Evolutionary conservation across 2,329 filamentous ascomycete genomes (phyloP).

Genomic region (Thielaviopsis cerberus): DNA sequence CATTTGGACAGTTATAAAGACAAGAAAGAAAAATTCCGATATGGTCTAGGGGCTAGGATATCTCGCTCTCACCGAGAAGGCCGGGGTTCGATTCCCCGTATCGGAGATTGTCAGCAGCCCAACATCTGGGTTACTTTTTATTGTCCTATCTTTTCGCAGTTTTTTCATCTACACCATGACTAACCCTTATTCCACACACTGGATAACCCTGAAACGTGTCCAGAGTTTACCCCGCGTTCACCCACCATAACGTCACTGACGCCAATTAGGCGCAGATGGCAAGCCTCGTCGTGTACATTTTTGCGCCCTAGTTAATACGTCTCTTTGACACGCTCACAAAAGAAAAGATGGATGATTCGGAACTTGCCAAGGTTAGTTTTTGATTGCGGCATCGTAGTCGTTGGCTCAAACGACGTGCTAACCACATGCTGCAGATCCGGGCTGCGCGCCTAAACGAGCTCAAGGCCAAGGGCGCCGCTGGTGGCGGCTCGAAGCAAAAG

Average conservation of each 20-base stretch:
- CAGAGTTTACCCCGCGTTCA: conserved; percentile 5
- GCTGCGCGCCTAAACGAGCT: conserved; percentile 86
- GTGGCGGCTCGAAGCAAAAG: conserved; percentile 33
- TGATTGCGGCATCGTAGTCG: neutral
- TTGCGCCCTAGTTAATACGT: neutral
- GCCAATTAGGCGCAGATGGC: neutral
- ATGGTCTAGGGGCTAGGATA: conserved; percentile 12
- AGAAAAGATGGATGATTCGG: conserved; percentile 25
- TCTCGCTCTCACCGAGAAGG: conserved; percentile 13
- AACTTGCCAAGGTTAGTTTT: conserved; percentile 23
- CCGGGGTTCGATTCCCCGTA: conserved; percentile 15
- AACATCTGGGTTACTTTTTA: too few species aligned
- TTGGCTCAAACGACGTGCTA: neutral
- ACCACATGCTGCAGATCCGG: conserved; percentile 45
- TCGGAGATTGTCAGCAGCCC: too few species aligned
- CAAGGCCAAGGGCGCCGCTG: conserved; percentile 47
- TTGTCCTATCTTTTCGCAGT: too few species aligned
- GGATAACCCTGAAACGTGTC: neutral
- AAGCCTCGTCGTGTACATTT: neutral
- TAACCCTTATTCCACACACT: neutral
- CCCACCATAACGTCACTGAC: neutral
- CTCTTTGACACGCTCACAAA: neutral
- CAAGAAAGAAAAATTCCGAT: too few species aligned
- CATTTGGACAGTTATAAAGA: too few species aligned
- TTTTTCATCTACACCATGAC: neutral